Base-by-base conservation (phyloP, 2,329 filamentous ascomycete species). In the Chaetomiaceae sp. region DNA sequence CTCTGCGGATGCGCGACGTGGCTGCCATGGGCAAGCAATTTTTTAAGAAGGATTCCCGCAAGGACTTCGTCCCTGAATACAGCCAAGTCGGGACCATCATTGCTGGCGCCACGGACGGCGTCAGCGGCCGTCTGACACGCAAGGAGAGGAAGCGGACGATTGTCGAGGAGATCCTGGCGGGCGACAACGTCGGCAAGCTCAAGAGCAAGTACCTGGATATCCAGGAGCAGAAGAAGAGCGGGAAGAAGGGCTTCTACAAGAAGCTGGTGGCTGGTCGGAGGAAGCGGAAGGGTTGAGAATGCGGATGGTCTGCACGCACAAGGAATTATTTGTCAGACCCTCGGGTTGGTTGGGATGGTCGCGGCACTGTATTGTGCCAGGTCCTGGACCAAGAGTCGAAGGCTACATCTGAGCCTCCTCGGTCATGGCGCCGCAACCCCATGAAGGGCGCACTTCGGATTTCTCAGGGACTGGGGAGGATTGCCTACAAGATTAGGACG, bases 201-300 rank as follows among this genome's bases (percentile, higher is more conserved):
- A 90, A 88, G 76, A 81, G 78, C 65, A 96, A 95, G 71, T 97
- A 96, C 71, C 79, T 82, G 53, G 85, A 92, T 54, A 89, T 97
- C 46, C 91, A 96, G 68, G 78, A 78, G 47, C 79, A 80, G 57
- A 97, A 95, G 72, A 82, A 80, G 22, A 95, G 89, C 63, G 94
- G 94, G 48, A 95, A 90, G 75, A 96, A 92, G 72, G 84, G 81
- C 0, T 87, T 89, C 64, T 97, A 96, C 76, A 92, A 92, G 67
- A 86, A 85, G 52, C 70, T 96, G 61, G 82, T 88, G 66, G 68
- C 72, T n/a, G 59, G 61, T 11, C 60, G 68, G 5, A 61, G 64
- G 48, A 64, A 63, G 38, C 62, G 64, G 20, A 65, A 59, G 22
- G 55, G 53, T 47, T 60, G 51, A 58, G 17, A n/a, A n/a, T n/a